Evolutionary conservation across 768 basidiomycete species (phyloP), one percentile per base, ranked within the genome.

Genomic region (Rhizopogon vesiculosus): DNA sequence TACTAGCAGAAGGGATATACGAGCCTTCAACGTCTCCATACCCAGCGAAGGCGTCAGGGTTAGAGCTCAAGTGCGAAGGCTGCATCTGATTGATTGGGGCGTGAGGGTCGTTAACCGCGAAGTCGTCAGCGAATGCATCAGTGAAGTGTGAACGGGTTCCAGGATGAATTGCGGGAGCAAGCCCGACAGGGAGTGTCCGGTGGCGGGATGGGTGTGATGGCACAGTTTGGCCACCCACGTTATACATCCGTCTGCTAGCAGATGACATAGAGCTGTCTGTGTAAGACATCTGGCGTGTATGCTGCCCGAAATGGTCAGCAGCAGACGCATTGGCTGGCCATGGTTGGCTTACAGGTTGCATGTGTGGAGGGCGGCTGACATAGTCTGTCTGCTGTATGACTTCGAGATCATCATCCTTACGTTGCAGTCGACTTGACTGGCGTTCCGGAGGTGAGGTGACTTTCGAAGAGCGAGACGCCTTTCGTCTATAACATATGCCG

Each of bases 221-320:
- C 13, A 12, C 31, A 2, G 31, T 33, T 33, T 33, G 31, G 31
- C 31, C 31, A 7, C 10, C 35, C 35, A 38, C 5, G 35, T 74
- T 74, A 8, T 81, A 81, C 65, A 86, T 86, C 29, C 78, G 74
- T 42, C 76, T 77, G 38, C 72, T 69, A 39, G 13, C 35, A 12
- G 35, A 13, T 38, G 35, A 13, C 10, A 38, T 68, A 1, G 82
- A 76, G 45, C 58, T 66, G 28, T 61, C 61, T 0, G 58, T 55
- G 44, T 65, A 54, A 1, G 69, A 67, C 31, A 41, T 58, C 19
- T 51, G 10, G 45, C 54, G 60, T 48, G 60, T 60, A 48, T 64
- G 62, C 38, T 28, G 60, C 8, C 31, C 49, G 15, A 45, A 5
- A n/a, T 45, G 54, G 13, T 46, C 45, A 42, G 10, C 41, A 19